phyloP scores from a whole-genome alignment of 345 rosid genomes.

The Aquilaria malaccensis region DNA sequence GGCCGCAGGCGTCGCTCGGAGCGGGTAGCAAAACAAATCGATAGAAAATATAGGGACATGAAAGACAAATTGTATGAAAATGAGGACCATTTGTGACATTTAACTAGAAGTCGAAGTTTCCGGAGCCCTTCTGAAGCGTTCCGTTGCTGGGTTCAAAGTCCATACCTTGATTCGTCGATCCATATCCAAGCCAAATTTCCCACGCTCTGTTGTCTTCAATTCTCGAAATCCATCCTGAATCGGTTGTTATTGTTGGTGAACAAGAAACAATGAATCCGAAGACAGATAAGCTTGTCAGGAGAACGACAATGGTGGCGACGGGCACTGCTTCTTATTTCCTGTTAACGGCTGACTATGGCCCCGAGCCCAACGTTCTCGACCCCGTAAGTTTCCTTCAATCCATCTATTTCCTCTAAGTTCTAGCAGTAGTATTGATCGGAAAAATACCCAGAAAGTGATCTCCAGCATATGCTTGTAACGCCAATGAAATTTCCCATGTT shows the following conservation, averaged over 20 bases:
- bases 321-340: slow-evolving; percentile 74
- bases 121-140: neutral
- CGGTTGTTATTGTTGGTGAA: slow-evolving; percentile 4
- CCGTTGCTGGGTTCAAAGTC: neutral
- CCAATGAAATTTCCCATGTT: neutral
- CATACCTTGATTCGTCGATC: neutral
- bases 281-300: slow-evolving; percentile 70
- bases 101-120: too few relatives aligned
- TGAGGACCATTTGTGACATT: too few relatives aligned
- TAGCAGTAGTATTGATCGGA: too few relatives aligned
- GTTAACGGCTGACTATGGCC: slow-evolving; percentile 88
- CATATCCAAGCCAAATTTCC: neutral
- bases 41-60: too few relatives aligned
- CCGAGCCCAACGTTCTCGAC: slow-evolving; percentile 72
- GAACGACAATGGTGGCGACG: slow-evolving; percentile 80
- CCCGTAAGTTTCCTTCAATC: slow-evolving; percentile 43
- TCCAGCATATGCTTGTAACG: neutral
- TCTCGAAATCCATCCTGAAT: neutral
- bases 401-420: neutral
- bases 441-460: too few relatives aligned
- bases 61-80: too few relatives aligned
- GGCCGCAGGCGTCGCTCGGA: too few relatives aligned
- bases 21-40: too few relatives aligned
- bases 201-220: slow-evolving; percentile 8
- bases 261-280: slow-evolving; percentile 40